A percentile compares a stretch with the other conserved stretches of the same genome.
Evolutionary conservation across 2,329 filamentous ascomycete genomes (phyloP).

Genomic region (Peltaster fructicola): DNA sequence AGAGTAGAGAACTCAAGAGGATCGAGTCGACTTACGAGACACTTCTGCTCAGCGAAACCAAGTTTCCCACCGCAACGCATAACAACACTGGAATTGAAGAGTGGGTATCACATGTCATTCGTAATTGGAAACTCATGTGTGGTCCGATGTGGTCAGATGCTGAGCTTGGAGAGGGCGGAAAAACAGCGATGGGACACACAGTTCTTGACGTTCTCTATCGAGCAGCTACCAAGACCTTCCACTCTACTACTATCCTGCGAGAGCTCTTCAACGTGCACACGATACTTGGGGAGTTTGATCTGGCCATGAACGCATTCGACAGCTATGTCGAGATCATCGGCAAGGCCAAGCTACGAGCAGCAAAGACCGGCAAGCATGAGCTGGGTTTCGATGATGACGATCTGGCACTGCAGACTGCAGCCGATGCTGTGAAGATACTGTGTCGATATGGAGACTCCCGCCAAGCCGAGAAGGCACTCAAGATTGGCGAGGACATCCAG

Average conservation of each 20-base stretch:
- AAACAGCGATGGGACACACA: constrained; percentile 53
- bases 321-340: constrained; percentile 81
- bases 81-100: constrained; percentile 61
- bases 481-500: constrained; percentile 53
- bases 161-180: constrained; percentile 67
- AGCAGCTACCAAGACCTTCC: constrained; percentile 82
- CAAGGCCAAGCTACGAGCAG: constrained; percentile 65
- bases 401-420: constrained; percentile 57
- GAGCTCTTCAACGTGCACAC: constrained; percentile 78
- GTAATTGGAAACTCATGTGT: constrained; percentile 71
- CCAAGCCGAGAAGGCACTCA: constrained; percentile 62
- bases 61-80: constrained; percentile 71
- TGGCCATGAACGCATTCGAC: constrained; percentile 79
- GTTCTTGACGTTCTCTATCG: constrained; percentile 77
- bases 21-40: constrained; percentile 67
- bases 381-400: constrained; percentile 61
- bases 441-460: constrained; percentile 62
- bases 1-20: constrained; percentile 60
- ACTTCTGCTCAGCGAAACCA: constrained; percentile 57
- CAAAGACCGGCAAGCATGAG: constrained; percentile 54
- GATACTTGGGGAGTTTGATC: constrained; percentile 74
- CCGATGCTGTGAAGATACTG: constrained; percentile 61
- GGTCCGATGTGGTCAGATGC: constrained; percentile 63
- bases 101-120: constrained; percentile 63
- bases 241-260: constrained; percentile 76